Base-by-base conservation (phyloP, 495 filamentous ascomycete genomes). In the Hyaloscypha bicolor region DNA sequence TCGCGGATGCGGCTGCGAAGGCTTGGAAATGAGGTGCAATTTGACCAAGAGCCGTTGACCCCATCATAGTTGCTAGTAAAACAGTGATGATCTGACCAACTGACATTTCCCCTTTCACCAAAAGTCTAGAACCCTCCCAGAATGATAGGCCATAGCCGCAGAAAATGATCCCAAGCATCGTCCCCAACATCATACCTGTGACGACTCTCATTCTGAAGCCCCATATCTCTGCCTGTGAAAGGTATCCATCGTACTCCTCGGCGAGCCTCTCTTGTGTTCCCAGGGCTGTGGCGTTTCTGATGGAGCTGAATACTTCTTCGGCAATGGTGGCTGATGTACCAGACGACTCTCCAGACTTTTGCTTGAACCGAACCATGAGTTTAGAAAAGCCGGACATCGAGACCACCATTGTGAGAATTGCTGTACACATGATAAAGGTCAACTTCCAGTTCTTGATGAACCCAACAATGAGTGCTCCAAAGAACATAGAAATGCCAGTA, bases 381-480 rank as follows among this genome's bases (percentile, higher is more conserved):
- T 86, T 79, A 0, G 82, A 81, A 85, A 90, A 88, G 9, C 1
- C 31, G 6, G 83, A 80, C 57, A 87, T 80, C 0, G 88, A 16
- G 52, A 90, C 77, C 69, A 88, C 88, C 21, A 88, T 87, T 0
- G 88, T 86, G 16, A 66, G 9, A 33, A 90, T 29, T 2, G 59
- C 21, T 19, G 57, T n/a, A 12, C 30, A 0, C 14, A 69, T 57
- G 29, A 69, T 42, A 2, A 69, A 33, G 5, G 60, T 64, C 37
- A 85, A 73, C 71, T 74, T 80, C 37, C 76, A 77, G 33, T 86
- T 78, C 69, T 86, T 87, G 78, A 93, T 76, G 67, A 93, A 96
- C n/a, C 88, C 91, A 63, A 96, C 92, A 63, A 96, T 79, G 69
- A 96, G 94, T 19, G 91, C 93, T 6, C 92, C 86, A 51, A 94